A percentile compares a stretch with the other conserved stretches of the same genome.
These are phyloP conservation scores for Pezicula neosporulosa DNA, from an alignment of 2,329 filamentous ascomycete species.

Conservation along the genomic window DNA sequence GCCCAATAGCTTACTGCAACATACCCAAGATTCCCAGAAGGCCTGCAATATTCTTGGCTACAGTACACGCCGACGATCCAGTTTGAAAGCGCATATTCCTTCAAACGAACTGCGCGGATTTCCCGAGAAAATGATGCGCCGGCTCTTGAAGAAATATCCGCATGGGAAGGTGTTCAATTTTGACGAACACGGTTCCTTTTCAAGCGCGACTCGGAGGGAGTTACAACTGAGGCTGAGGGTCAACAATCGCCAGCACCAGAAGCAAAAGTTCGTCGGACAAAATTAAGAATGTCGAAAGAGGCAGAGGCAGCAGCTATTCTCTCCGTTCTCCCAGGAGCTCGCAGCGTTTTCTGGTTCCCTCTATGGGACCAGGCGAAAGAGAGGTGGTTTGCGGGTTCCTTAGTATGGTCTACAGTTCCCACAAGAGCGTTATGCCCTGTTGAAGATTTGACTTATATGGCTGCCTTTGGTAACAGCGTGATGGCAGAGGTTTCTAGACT, in stretches of 20 bases:
- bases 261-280: conserved; percentile 4
- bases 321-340: conserved; percentile 36
- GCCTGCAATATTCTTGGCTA: conserved; percentile 25
- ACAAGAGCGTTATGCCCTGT: conserved; percentile 41
- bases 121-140: conserved; percentile 21
- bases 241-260: conserved; percentile 6
- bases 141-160: conserved; percentile 26
- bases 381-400: conserved; percentile 45
- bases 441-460: conserved; percentile 47
- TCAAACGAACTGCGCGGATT: conserved; percentile 16
- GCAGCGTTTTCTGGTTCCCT: conserved; percentile 44
- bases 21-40: conserved; percentile 10
- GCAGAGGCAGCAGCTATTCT: conserved; percentile 29
- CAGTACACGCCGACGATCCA: conserved; percentile 23
- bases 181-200: conserved; percentile 25
- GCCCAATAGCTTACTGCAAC: background rate
- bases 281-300: conserved; percentile 17
- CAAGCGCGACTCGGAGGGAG: conserved; percentile 20
- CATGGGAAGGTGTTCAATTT: conserved; percentile 31
- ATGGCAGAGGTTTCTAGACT: conserved; percentile 53
- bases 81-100: conserved; percentile 19
- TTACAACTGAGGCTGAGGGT: background rate
- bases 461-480: conserved; percentile 49
- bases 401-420: conserved; percentile 43
- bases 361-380: conserved; percentile 43